These are phyloP conservation scores for Chaetomium cochliodes DNA, from an alignment of 495 filamentous ascomycete genomes.

Conservation along the genomic window DNA sequence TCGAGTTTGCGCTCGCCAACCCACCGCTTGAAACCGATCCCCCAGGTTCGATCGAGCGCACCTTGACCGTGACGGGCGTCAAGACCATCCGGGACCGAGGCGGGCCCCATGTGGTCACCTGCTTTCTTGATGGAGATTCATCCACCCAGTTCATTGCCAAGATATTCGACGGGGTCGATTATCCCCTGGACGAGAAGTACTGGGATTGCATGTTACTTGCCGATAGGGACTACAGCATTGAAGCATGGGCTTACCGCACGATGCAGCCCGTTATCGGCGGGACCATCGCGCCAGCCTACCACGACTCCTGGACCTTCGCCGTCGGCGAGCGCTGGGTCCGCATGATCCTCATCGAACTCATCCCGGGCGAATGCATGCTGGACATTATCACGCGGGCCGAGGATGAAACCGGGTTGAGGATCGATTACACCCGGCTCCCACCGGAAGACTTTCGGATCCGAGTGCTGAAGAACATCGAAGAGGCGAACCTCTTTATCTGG, in stretches of 20 bases:
- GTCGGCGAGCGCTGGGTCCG: conserved; percentile 1
- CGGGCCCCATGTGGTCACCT: background rate
- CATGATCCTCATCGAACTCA: conserved; percentile 6
- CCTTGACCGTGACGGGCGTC: background rate
- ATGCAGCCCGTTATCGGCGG: conserved; percentile 9
- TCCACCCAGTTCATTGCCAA: conserved; percentile 6
- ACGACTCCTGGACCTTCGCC: background rate
- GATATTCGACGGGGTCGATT: conserved; percentile 12
- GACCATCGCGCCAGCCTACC: background rate
- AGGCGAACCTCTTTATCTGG: background rate
- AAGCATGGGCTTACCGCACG: conserved; percentile 3
- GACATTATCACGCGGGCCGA: background rate
- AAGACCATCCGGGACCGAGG: background rate
- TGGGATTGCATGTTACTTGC: conserved; percentile 1
- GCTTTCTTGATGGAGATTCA: conserved; percentile 6
- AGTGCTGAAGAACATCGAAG: background rate
- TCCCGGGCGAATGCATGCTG: background rate
- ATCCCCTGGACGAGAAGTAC: background rate
- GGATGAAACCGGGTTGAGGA: background rate
- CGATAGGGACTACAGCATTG: conserved; percentile 13
- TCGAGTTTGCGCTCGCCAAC: background rate
- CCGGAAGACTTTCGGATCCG: conserved; percentile 6
- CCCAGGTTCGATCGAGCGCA: background rate
- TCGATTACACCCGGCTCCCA: background rate
- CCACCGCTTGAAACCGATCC: background rate